Evolutionary conservation across 2,329 filamentous ascomycete species (phyloP), one percentile per base, ranked within the genome.

Genomic region (Calonectria leucothoes): DNA sequence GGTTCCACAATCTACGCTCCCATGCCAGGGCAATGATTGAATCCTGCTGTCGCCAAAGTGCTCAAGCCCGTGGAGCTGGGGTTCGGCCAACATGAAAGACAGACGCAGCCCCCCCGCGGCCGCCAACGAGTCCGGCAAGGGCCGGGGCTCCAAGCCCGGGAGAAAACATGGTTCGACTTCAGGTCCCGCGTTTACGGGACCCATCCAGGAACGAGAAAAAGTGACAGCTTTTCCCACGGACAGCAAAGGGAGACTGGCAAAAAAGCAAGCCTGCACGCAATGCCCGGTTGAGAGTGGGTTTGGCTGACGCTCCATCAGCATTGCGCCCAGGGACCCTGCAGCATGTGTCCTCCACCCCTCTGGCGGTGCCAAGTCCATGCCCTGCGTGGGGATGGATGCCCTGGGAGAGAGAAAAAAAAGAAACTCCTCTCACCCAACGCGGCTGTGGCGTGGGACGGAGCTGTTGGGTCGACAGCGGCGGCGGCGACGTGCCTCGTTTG

Each of bases 191-290:
- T 37, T 42, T 31, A 74, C 33, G 69, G 64, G 42, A 37, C 67
- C 42, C 35, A 52, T 61, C 49, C 29, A 39, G 51, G 51, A 52
- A 45, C 48, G 39, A 70, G 77, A 77, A 79, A 76, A 80, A 80
- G 75, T 78, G 78, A 80, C 69, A 70, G 48, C 75, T 80, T 76
- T 77, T 45, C 70, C 35, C 45, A 69, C n/a, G 23, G 66, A 49
- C 33, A 23, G 49, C 52, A 35, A 25, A 27, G 8, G 55, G 17
- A 45, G 39, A 45, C 39, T n/a, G 49, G 15, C 20, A 55, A 69
- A 73, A 66, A 70, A 72, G 72, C 64, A 76, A 76, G 11, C 65
- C 31, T 71, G 45, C 37, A 72, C n/a, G n/a, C 49, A 72, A 70
- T 66, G 59, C 65, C 29, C 49, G 17, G 25, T 15, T n/a, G n/a